These are phyloP conservation scores for Candida endomychidarum DNA, from an alignment of 805 yeast species.

Conservation along the genomic window DNA sequence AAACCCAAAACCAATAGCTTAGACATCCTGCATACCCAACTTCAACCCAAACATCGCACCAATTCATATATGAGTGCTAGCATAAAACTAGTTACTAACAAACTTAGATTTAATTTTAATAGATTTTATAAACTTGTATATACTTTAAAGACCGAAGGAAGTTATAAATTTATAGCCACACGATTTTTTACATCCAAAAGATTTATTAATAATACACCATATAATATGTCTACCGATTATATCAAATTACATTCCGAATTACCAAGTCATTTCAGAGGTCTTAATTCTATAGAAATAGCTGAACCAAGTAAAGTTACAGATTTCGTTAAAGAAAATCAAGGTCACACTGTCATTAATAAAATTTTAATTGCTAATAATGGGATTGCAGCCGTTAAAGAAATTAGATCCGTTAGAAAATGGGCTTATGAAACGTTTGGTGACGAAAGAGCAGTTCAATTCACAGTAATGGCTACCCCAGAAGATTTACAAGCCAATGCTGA, in stretches of 20 bases:
- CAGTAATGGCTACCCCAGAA: constrained; percentile 99
- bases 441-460: constrained; percentile 89
- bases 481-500: constrained; percentile 96
- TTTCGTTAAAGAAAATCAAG: constrained; percentile 81
- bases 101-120: not conserved
- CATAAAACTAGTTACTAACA: constrained; percentile 4
- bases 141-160: not conserved
- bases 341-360: constrained; percentile 91
- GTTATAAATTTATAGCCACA: not conserved
- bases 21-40: constrained; percentile 1
- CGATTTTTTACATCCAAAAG: not conserved
- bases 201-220: not conserved
- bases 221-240: constrained; percentile 20
- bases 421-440: constrained; percentile 98
- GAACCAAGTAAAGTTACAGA: constrained; percentile 78
- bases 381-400: constrained; percentile 98
- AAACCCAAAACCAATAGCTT: too few relatives aligned
- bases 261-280: constrained; percentile 78
- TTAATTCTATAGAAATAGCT: constrained; percentile 73
- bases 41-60: constrained; percentile 5
- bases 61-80: constrained; percentile 1
- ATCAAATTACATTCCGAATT: constrained; percentile 36
- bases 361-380: constrained; percentile 97
- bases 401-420: constrained; percentile 97
- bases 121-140: constrained; percentile 2